Evolutionary conservation across 306 rosid species (phyloP), one percentile per base, ranked within the genome.

Genomic region (Arachis hypogaea): DNA sequence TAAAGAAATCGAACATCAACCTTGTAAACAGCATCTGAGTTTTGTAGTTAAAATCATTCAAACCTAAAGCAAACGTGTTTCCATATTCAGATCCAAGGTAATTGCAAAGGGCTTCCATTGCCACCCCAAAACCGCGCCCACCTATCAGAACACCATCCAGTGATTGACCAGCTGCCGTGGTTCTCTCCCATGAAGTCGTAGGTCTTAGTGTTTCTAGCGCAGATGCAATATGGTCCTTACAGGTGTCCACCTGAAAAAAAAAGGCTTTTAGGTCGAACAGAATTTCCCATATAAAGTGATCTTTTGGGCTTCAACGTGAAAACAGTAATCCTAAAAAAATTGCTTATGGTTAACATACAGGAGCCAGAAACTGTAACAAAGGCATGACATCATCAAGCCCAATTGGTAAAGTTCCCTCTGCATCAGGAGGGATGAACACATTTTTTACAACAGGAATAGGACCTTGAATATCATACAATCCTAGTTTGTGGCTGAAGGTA

Each of bases 331-430:
- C 41, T 46, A 29, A 38, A 69, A 83, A 45, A 44, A 12, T 50
- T 5, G 28, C 41, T 62, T 28, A 29, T 62, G 63, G 74, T 66
- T 55, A 50, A 86, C 98, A 69, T 91, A 94, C 98, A 49, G 98
- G 98, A 76, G 98, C 98, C 89, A 94, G 71, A 81, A 94, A 91
- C 82, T 94, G 97, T 78, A 88, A 80, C 85, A 91, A 77, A 79
- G 98, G 97, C 98, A 91, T 94, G 85, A 88, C 96, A 89, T 94
- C 98, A 73, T 85, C 97, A 78, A 94, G 97, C 77, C 84, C 95
- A 80, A 88, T 44, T 59, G 96, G 83, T 47, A 91, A 78, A 78
- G 91, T 73, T 51, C 87, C 94, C 78, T 89, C 98, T 12, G 84
- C 62, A 59, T 93, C 97, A 3, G 95, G 92, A 69, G 98, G 91